Conservation (phyloP, 2,329 filamentous ascomycete genomes). For the Pseudocercospora fijiensis region DNA sequence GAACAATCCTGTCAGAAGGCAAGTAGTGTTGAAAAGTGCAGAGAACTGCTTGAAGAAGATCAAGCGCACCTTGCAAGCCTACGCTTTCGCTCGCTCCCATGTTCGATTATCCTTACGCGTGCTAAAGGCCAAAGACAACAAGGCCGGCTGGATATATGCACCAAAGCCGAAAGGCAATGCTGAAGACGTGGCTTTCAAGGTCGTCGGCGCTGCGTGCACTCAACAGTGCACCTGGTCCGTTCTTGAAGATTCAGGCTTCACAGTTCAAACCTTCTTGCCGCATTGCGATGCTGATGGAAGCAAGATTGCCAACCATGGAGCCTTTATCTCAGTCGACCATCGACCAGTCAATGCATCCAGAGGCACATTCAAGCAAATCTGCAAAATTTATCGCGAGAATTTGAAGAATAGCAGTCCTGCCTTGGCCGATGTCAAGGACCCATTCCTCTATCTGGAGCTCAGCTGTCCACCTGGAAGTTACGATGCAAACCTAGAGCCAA, state of each 20-base stretch:
- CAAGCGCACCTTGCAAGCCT: constrained; percentile 61
- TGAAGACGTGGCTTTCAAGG: constrained; percentile 61
- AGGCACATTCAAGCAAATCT: constrained; percentile 61
- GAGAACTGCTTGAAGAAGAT: constrained; percentile 58
- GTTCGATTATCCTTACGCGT: constrained; percentile 63
- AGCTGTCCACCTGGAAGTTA: constrained; percentile 62
- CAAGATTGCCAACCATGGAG: constrained; percentile 45
- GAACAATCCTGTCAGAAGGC: constrained; percentile 62
- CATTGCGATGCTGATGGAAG: constrained; percentile 46
- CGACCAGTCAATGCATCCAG: constrained; percentile 60
- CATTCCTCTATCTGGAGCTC: constrained; percentile 66
- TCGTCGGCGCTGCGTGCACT: constrained; percentile 58
- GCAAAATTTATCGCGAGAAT: constrained; percentile 53
- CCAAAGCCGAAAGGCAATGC: constrained; percentile 53
- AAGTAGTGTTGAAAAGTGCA: constrained; percentile 58
- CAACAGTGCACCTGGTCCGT: constrained; percentile 53
- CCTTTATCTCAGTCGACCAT: constrained; percentile 67
- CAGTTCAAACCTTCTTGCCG: constrained; percentile 60
- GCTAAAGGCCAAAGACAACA: constrained; percentile 52
- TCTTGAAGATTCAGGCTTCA: constrained; percentile 43
- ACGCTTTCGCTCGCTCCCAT: constrained; percentile 65
- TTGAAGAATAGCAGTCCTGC: constrained; percentile 40
- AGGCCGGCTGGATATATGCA: constrained; percentile 62
- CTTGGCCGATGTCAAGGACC: constrained; percentile 46
- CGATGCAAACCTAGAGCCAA: constrained; percentile 69